Percentiles rank a stretch among this genome's conserved stretches.
These are phyloP conservation scores for Haematococcus lacustris DNA, from an alignment of 139 green algal genomes.

Conservation along the genomic window DNA sequence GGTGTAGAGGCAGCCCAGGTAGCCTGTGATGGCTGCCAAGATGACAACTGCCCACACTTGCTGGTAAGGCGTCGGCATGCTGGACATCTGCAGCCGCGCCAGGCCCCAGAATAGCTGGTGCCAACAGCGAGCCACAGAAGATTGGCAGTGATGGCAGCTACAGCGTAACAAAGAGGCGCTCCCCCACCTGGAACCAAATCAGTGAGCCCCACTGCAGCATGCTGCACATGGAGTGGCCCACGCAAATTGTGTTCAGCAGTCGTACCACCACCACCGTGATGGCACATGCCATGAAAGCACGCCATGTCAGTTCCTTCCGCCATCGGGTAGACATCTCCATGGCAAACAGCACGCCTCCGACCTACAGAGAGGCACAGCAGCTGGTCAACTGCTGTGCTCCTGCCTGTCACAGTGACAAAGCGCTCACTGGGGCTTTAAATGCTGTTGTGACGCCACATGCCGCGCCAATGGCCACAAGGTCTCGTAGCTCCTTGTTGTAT, in stretches of 20 bases:
- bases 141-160: too few relatives aligned
- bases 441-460: slow-evolving; percentile 47
- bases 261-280: slow-evolving; percentile 49
- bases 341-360: slow-evolving; percentile 48
- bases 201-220: slow-evolving; percentile 40
- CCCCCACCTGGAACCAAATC: slow-evolving; percentile 35
- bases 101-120: too few relatives aligned
- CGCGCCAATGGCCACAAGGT: slow-evolving; percentile 48
- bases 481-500: slow-evolving; percentile 51
- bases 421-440: slow-evolving; percentile 49
- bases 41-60: slow-evolving; percentile 39
- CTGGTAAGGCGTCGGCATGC: slow-evolving; percentile 16
- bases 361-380: slow-evolving; percentile 7
- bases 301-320: slow-evolving; percentile 51
- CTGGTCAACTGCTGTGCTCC: not conserved
- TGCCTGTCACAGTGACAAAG: not conserved
- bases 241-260: slow-evolving; percentile 29
- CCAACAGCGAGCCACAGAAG: too few relatives aligned
- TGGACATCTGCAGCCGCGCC: slow-evolving; percentile 7
- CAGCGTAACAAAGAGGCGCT: not conserved
- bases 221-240: slow-evolving; percentile 28
- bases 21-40: slow-evolving; percentile 36
- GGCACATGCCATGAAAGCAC: slow-evolving; percentile 45
- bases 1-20: slow-evolving; percentile 39
- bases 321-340: slow-evolving; percentile 58